Percentiles rank a stretch among this genome's conserved stretches.
Conservation (phyloP, 768 basidiomycete species). For the Tephrocybe sp. region DNA sequence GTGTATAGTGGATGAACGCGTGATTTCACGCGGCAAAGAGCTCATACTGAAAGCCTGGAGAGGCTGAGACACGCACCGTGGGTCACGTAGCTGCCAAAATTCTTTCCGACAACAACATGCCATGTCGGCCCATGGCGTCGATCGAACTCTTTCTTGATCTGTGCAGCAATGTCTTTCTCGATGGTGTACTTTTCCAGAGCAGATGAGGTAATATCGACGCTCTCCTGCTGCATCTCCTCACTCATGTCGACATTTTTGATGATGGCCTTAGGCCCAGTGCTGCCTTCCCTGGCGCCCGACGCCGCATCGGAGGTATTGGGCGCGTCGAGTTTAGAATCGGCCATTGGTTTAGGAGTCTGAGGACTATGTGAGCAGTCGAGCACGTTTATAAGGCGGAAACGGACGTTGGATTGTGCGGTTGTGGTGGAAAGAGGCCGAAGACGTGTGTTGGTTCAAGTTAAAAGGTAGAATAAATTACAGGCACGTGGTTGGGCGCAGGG, state of each 20-base stretch:
- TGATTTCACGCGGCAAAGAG: constrained; percentile 18
- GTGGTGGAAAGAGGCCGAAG: constrained; percentile 14
- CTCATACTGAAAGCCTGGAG: background rate
- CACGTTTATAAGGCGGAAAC: constrained; percentile 8
- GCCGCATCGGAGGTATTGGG: constrained; percentile 55
- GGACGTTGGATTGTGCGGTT: constrained; percentile 11
- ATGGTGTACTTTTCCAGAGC: constrained; percentile 91
- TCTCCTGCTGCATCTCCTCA: constrained; percentile 95
- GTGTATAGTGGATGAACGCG: constrained; percentile 20
- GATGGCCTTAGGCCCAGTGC: constrained; percentile 70
- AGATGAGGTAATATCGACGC: constrained; percentile 81
- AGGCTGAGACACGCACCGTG: constrained; percentile 64
- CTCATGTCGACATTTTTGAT: constrained; percentile 97
- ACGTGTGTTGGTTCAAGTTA: constrained; percentile 18
- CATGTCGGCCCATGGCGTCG: constrained; percentile 89
- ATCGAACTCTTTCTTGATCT: constrained; percentile 99
- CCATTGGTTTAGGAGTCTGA: constrained; percentile 34
- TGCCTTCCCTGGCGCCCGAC: constrained; percentile 37
- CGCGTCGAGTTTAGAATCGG: constrained; percentile 56
- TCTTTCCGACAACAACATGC: constrained; percentile 99
- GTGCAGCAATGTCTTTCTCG: constrained; percentile 98
- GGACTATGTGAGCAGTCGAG: constrained; percentile 10
- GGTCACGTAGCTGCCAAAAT: constrained; percentile 98
- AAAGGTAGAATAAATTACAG: constrained; percentile 10
- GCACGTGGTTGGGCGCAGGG: constrained; percentile 23